Conservation (phyloP, 1,284 basidiomycete species). For the Waitea zeae region DNA sequence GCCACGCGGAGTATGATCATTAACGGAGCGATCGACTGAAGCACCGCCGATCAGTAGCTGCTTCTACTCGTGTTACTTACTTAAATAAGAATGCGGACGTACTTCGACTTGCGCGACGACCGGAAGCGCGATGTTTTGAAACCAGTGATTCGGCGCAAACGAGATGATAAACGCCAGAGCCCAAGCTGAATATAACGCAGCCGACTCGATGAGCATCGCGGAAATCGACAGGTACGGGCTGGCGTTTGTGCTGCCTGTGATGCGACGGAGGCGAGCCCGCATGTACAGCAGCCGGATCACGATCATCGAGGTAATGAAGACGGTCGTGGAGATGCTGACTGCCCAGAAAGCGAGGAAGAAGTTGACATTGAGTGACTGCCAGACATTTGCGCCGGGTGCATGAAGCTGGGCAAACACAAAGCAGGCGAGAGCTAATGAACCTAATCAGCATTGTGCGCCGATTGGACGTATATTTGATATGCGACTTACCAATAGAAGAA, state of each 20-base stretch:
- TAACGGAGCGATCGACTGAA: conserved; percentile 7
- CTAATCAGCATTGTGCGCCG: background rate
- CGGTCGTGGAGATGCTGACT: conserved; percentile 4
- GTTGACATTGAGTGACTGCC: background rate
- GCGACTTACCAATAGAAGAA: conserved; percentile 2
- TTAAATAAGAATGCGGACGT: no score
- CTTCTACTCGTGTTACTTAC: background rate
- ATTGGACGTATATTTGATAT: background rate
- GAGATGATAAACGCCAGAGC: conserved; percentile 3
- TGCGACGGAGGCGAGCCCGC: background rate
- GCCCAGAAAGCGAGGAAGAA: conserved; percentile 6
- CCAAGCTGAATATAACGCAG: conserved; percentile 4
- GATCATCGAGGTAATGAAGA: conserved; percentile 6
- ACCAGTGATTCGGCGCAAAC: conserved; percentile 1
- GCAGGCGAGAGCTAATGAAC: conserved; percentile 1
- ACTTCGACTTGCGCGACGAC: background rate
- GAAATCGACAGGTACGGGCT: conserved; percentile 4
- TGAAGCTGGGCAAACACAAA: background rate
- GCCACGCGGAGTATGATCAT: conserved; percentile 12
- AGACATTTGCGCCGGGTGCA: conserved; percentile 2
- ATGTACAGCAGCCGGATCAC: conserved; percentile 5
- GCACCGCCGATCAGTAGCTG: background rate
- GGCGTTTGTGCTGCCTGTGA: background rate
- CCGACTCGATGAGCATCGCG: conserved; percentile 8
- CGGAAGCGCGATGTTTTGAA: conserved; percentile 2